phyloP scores from a whole-genome alignment of 208 protist genomes.

The Leishmania lainsoni region DNA sequence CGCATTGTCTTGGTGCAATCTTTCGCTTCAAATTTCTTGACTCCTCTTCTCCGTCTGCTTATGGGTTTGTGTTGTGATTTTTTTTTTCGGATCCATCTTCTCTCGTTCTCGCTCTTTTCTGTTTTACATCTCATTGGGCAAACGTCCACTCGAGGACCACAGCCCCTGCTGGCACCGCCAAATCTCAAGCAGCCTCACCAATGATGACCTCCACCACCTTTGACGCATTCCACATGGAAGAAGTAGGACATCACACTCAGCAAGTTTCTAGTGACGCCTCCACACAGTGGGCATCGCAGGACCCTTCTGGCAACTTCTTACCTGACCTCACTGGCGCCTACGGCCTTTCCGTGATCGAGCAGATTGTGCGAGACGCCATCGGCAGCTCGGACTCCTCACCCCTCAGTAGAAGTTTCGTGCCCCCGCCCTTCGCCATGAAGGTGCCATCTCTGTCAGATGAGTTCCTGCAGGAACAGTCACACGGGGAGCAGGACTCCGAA shows the following conservation, averaged over 20 bases:
- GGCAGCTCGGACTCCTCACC: background rate
- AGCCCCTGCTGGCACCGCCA: background rate
- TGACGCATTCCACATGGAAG: background rate
- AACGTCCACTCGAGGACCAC: background rate
- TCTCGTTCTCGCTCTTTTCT: background rate
- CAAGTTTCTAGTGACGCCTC: background rate
- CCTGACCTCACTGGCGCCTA: background rate
- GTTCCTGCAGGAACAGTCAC: background rate
- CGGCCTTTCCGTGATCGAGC: background rate
- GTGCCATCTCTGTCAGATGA: background rate
- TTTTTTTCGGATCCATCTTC: background rate
- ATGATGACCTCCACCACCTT: background rate
- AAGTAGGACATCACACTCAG: background rate
- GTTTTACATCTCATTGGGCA: background rate
- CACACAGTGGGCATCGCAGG: background rate
- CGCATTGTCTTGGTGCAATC: background rate
- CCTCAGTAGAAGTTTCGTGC: too few relatives aligned
- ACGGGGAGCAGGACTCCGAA: background rate
- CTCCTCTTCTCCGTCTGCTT: background rate
- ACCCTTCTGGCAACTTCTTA: background rate
- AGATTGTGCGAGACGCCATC: conserved; percentile 1
- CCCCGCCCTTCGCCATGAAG: background rate
- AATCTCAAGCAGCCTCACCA: background rate
- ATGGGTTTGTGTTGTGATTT: background rate
- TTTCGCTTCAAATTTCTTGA: conserved; percentile 3